A percentile compares a stretch with the other conserved stretches of the same genome.
Conservation (phyloP, 768 basidiomycete species). For the Rhizopogon vinicolor region DNA sequence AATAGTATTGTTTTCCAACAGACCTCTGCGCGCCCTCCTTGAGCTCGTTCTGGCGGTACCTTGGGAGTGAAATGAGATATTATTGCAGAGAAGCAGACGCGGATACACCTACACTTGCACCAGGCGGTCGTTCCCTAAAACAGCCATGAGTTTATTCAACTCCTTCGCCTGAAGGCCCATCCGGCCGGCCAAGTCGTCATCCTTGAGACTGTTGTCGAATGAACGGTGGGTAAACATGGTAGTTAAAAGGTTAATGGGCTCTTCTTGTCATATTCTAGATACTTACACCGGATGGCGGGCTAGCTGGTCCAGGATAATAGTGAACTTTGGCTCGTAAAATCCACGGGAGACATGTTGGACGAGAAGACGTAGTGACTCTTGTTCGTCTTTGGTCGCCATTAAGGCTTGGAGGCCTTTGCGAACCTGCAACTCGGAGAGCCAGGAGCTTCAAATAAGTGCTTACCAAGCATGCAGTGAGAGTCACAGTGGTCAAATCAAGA, state of each 20-base stretch:
- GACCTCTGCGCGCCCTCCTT: conserved; percentile 87
- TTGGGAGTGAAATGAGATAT: conserved; percentile 23
- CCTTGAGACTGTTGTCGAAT: conserved; percentile 63
- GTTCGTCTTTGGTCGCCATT: conserved; percentile 74
- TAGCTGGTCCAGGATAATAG: conserved; percentile 92
- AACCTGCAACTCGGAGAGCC: neutral
- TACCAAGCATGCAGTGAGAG: neutral
- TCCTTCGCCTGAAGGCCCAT: conserved; percentile 90
- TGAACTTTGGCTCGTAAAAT: conserved; percentile 92
- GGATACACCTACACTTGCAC: conserved; percentile 61
- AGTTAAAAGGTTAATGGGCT: conserved; percentile 12
- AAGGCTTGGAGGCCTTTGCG: neutral
- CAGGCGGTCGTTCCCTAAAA: conserved; percentile 71
- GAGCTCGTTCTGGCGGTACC: conserved; percentile 88
- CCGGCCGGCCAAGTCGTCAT: conserved; percentile 88
- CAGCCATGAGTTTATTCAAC: conserved; percentile 83
- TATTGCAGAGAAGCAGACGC: neutral
- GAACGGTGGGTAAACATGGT: neutral
- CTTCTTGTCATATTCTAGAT: conserved; percentile 25
- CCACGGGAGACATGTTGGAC: conserved; percentile 91
- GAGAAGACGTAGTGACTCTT: conserved; percentile 78
- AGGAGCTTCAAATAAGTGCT: neutral
- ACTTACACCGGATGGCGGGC: conserved; percentile 94
- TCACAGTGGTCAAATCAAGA: too few relatives aligned
- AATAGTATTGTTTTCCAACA: conserved; percentile 90